Evolutionary conservation across 768 basidiomycete species (phyloP).

Genomic region (Mycena olivaceomarginata): DNA sequence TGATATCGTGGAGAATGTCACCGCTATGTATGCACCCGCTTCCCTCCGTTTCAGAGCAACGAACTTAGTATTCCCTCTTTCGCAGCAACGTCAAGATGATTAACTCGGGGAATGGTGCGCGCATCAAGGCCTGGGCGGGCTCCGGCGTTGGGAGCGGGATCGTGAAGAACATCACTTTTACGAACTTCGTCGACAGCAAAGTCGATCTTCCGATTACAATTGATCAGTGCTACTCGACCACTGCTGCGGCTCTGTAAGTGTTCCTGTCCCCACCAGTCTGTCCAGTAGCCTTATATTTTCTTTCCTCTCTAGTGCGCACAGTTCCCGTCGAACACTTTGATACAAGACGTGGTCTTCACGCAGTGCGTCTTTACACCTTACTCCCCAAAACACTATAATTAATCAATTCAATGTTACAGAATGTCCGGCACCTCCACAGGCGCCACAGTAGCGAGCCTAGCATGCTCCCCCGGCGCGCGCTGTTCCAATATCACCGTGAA

Average conservation of each 20-base stretch:
- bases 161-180: conserved; percentile 73
- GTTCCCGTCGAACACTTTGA: conserved; percentile 72
- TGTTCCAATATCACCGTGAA: conserved; percentile 71
- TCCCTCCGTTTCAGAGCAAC: neutral
- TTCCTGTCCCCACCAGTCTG: neutral
- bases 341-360: conserved; percentile 75
- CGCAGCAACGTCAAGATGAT: conserved; percentile 73
- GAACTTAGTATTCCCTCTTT: neutral
- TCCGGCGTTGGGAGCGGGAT: conserved; percentile 73
- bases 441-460: conserved; percentile 69
- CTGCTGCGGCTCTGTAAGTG: no score
- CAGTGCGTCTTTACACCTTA: conserved; percentile 55
- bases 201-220: conserved; percentile 77
- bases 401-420: conserved; percentile 49
- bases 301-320: conserved; percentile 59
- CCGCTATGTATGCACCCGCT: conserved; percentile 61
- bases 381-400: neutral
- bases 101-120: conserved; percentile 82
- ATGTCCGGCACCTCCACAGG: conserved; percentile 76
- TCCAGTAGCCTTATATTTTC: neutral
- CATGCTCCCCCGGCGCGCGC: conserved; percentile 74
- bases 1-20: conserved; percentile 80
- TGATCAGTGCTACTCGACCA: conserved; percentile 52
- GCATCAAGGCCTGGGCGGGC: conserved; percentile 81
- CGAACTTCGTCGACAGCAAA: conserved; percentile 68